phyloP scores from a whole-genome alignment of 2,329 filamentous ascomycete genomes.

The Ceratocystis variospora region DNA sequence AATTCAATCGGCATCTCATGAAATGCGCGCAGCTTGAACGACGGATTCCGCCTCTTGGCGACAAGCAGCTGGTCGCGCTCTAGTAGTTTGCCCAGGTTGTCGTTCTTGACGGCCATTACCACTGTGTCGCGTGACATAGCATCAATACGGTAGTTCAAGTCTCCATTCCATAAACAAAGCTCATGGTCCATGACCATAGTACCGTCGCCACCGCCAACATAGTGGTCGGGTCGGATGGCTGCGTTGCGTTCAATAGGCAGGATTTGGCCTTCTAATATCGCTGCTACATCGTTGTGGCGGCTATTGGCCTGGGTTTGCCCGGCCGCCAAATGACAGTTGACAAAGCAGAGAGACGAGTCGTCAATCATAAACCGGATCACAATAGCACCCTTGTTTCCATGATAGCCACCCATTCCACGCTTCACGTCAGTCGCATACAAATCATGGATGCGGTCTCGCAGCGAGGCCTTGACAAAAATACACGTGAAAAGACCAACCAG shows the following conservation, averaged over 20 bases:
- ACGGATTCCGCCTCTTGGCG: slow-evolving; percentile 75
- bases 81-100: slow-evolving; percentile 72
- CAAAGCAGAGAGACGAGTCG: slow-evolving; percentile 85
- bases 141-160: slow-evolving; percentile 96
- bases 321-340: slow-evolving; percentile 94
- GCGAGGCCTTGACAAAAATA: slow-evolving; percentile 74
- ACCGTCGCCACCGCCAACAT: slow-evolving; percentile 83
- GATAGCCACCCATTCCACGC: slow-evolving; percentile 84
- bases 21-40: slow-evolving; percentile 77
- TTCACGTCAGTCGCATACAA: slow-evolving; percentile 76
- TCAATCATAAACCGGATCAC: slow-evolving; percentile 86
- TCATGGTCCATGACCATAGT: slow-evolving; percentile 93
- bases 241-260: slow-evolving; percentile 61
- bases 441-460: slow-evolving; percentile 63
- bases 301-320: slow-evolving; percentile 82
- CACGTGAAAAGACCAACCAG: slow-evolving; percentile 93
- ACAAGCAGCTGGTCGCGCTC: slow-evolving; percentile 89
- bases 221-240: slow-evolving; percentile 58
- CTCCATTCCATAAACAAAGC: slow-evolving; percentile 90
- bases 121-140: slow-evolving; percentile 91
- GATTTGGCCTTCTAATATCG: slow-evolving; percentile 67
- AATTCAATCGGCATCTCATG: slow-evolving; percentile 85
- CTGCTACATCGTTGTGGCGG: slow-evolving; percentile 82
- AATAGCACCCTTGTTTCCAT: slow-evolving; percentile 93
- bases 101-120: slow-evolving; percentile 65